phyloP scores from a whole-genome alignment of 2,329 filamentous ascomycete species.

The Colletotrichum camelliae region DNA sequence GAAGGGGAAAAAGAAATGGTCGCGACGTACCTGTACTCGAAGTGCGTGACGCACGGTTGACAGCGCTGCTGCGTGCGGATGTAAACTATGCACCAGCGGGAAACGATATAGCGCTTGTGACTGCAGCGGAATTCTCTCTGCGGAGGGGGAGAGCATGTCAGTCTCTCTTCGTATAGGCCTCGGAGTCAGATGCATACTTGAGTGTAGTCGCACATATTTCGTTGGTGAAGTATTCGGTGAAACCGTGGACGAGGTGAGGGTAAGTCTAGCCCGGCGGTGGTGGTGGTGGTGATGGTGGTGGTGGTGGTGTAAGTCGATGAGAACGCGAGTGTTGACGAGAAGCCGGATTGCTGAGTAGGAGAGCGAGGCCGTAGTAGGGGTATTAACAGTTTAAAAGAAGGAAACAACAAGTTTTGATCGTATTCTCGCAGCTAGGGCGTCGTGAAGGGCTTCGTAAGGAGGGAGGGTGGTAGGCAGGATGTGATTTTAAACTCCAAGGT shows the following conservation, averaged over 20 bases:
- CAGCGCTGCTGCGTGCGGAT: conserved; percentile 49
- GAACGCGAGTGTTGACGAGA: not conserved
- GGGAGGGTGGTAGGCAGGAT: not conserved
- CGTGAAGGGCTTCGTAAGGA: not conserved
- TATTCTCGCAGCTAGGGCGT: not conserved
- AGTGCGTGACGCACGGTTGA: conserved; percentile 48
- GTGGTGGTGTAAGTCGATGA: not conserved
- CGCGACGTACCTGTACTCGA: conserved; percentile 45
- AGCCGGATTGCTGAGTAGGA: not conserved
- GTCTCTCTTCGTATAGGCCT: not conserved
- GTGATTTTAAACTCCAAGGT: conserved; percentile 5
- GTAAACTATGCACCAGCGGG: conserved; percentile 48
- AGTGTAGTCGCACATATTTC: conserved; percentile 57
- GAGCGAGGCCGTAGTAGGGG: not conserved
- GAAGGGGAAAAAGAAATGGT: not conserved
- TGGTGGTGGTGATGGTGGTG: not conserved
- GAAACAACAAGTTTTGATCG: not conserved
- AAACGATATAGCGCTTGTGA: conserved; percentile 55
- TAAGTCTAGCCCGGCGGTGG: not conserved
- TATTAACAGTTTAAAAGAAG: not conserved
- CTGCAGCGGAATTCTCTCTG: conserved; percentile 59
- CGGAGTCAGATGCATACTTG: conserved; percentile 37
- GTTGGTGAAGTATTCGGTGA: not conserved
- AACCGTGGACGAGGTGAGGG: not conserved
- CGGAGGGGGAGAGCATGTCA: not conserved